A percentile compares a stretch with the other conserved stretches of the same genome.
Evolutionary conservation across 2,329 filamentous ascomycete species (phyloP).

Genomic region (Cladosporium sp.): DNA sequence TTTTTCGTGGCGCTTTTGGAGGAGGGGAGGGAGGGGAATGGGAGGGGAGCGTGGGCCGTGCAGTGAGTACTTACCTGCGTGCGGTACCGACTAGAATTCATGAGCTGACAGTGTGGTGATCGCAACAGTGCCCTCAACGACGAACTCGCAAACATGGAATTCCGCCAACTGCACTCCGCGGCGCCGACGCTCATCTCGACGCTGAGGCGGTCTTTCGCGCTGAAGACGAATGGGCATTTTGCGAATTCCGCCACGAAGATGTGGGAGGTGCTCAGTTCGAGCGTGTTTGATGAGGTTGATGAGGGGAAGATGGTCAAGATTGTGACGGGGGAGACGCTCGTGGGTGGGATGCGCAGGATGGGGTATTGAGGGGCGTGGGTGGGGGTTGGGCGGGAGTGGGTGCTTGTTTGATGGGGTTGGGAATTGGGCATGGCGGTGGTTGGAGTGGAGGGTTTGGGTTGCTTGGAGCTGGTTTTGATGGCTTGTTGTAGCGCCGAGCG

Average conservation of each 20-base stretch:
- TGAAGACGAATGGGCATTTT: slow-evolving; percentile 15
- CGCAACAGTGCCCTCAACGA: slow-evolving; percentile 20
- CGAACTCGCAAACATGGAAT: slow-evolving; percentile 25
- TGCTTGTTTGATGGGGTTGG: background rate
- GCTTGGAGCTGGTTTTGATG: too few species aligned
- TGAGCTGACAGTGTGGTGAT: slow-evolving; percentile 1
- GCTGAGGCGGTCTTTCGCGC: slow-evolving; percentile 27
- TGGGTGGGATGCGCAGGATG: slow-evolving; percentile 10
- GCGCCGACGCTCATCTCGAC: slow-evolving; percentile 27
- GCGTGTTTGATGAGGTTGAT: slow-evolving; percentile 24
- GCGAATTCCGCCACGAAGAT: slow-evolving; percentile 20
- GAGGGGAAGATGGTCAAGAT: slow-evolving; percentile 21
- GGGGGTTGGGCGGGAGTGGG: background rate
- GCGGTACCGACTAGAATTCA: background rate
- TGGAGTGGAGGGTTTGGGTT: too few species aligned
- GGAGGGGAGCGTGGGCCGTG: slow-evolving; percentile 14
- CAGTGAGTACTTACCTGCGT: slow-evolving; percentile 17
- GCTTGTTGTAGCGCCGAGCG: too few species aligned
- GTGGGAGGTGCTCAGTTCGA: slow-evolving; percentile 29
- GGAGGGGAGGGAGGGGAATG: slow-evolving; percentile 7
- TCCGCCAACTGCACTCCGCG: slow-evolving; percentile 20
- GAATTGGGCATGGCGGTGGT: too few species aligned
- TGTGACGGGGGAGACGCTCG: slow-evolving; percentile 14
- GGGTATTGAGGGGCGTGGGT: slow-evolving; percentile 10
- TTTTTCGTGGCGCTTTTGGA: slow-evolving; percentile 27